These are phyloP conservation scores for Telopea speciosissima DNA, from an alignment of 177 flowering plant genomes.

Conservation along the genomic window DNA sequence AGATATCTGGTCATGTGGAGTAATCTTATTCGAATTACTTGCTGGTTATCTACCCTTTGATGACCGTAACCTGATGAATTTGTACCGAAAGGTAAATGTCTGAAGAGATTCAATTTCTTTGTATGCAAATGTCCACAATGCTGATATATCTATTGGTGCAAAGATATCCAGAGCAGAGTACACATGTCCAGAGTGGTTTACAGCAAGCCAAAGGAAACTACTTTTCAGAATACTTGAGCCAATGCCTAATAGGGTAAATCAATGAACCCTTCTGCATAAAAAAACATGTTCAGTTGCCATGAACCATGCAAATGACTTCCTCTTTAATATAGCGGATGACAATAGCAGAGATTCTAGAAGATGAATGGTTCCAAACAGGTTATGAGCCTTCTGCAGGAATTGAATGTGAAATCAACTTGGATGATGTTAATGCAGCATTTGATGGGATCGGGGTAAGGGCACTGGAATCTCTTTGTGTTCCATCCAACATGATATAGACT, in stretches of 20 bases:
- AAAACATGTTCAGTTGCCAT: background rate
- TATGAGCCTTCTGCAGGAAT: slow-evolving; percentile 36
- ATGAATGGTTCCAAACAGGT: slow-evolving; percentile 54
- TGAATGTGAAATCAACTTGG: slow-evolving; percentile 26
- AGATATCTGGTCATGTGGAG: slow-evolving; percentile 96
- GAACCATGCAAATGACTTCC: background rate
- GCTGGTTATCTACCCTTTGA: slow-evolving; percentile 84
- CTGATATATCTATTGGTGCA: slow-evolving; percentile 11
- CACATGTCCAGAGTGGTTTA: slow-evolving; percentile 41
- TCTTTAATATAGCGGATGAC: slow-evolving; percentile 44
- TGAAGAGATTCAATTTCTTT: background rate
- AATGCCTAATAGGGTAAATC: slow-evolving; percentile 27
- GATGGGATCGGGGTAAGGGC: slow-evolving; percentile 37
- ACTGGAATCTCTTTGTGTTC: background rate
- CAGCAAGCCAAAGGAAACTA: slow-evolving; percentile 32
- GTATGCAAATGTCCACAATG: background rate
- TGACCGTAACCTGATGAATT: slow-evolving; percentile 47
- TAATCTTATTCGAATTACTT: slow-evolving; percentile 69
- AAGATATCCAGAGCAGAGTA: slow-evolving; percentile 40
- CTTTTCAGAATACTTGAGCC: slow-evolving; percentile 41
- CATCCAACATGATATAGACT: background rate
- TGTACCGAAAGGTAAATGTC: slow-evolving; percentile 64
- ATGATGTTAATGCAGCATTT: slow-evolving; percentile 47
- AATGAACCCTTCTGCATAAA: background rate
- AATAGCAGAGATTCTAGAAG: slow-evolving; percentile 49